Base-by-base conservation (phyloP, 805 yeast species). In the Isabelozyma pseudorhagii region DNA sequence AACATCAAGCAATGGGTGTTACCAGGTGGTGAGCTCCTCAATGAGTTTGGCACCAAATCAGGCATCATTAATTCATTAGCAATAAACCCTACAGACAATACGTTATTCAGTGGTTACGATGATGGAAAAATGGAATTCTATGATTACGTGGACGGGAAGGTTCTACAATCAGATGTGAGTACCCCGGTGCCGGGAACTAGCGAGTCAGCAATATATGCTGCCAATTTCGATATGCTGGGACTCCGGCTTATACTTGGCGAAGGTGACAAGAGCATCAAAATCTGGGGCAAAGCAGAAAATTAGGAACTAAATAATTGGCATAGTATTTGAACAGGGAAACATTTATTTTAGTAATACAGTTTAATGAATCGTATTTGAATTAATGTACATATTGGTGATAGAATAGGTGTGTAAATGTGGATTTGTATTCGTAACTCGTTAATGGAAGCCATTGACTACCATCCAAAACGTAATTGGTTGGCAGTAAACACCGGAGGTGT, bases 401-500 rank as follows among this genome's bases (percentile, higher is more conserved):
- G 9, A 57, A 59, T 41, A 50, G 46, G 17, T 52, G 55, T 10
- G 36, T 27, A 27, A 39, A 15, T n/a, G 15, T 28, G 3, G 17
- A 15, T 15, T 15, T 38, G 14, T 14, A 18, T 18, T 21, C 44
- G 21, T 45, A 48, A 21, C 27, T 40, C 15, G 25, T 21, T 21
- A 21, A 10, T 14, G 15, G 27, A 10, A 15, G n/a, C 10, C 8
- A 10, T 70, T 69, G 25, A 3, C 25, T 21, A 92, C 97, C 97
- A 92, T 3, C 97, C 97, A 69, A 94, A 94, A 59, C 97, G 78
- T 61, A 94, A 74, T 74, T 94, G 98, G 47, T 96, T 92, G 21
- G 97, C 97, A 3, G 97, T 93, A 65, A 87, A 88, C 70, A 89
- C 87, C 0, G 99, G 99, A 8, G 99, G 98, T 55, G 86, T 88